Conservation (phyloP, 169 alveolate species). For the Plasmodium falciparum region DNA sequence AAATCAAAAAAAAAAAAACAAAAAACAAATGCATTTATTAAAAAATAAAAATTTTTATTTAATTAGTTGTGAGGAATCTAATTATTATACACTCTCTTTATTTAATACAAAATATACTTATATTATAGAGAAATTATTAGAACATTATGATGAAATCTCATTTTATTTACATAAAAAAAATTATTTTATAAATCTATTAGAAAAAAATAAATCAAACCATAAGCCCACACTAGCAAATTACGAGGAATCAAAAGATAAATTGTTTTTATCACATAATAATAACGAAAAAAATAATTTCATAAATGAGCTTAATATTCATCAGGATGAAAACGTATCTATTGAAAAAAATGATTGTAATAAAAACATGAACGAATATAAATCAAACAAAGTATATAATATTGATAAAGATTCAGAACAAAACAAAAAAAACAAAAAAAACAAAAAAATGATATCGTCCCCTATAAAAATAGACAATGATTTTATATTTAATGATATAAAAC, state of each 20-base stretch:
- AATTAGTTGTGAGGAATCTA: conserved; percentile 38
- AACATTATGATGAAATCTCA: conserved; percentile 40
- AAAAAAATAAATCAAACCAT: not conserved
- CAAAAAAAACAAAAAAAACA: too few species aligned
- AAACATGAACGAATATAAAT: too few species aligned
- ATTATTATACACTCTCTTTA: conserved; percentile 25
- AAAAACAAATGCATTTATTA: not conserved
- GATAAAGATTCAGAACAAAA: too few species aligned
- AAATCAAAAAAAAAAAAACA: conserved; percentile 8
- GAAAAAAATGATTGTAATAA: too few species aligned
- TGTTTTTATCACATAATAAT: too few species aligned
- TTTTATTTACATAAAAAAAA: conserved; percentile 62
- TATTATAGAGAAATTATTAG: conserved; percentile 29
- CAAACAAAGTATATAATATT: too few species aligned
- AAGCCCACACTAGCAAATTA: too few species aligned
- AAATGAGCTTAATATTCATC: not conserved
- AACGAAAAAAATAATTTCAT: not conserved
- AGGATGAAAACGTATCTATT: too few species aligned
- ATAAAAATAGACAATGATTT: too few species aligned
- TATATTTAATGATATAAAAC: too few species aligned
- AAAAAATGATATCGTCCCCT: too few species aligned
- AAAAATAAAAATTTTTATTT: conserved; percentile 24
- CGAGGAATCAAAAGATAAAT: too few species aligned
- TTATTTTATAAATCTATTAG: not conserved
- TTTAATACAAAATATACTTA: conserved; percentile 49